These are phyloP conservation scores for Salix caprea DNA, from an alignment of 345 rosid species.

Conservation along the genomic window DNA sequence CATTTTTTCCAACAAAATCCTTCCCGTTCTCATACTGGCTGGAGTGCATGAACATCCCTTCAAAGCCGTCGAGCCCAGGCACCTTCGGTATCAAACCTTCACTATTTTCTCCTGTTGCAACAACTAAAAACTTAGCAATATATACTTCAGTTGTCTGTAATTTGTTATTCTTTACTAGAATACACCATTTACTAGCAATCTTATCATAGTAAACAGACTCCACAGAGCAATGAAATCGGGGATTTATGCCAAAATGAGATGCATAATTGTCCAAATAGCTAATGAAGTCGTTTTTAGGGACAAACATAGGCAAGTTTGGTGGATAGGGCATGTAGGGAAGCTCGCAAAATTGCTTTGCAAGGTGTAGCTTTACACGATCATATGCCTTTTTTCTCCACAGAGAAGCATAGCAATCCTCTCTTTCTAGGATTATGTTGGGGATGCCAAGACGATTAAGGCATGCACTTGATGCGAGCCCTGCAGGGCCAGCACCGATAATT, in stretches of 20 bases:
- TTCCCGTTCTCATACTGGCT: constrained; percentile 9
- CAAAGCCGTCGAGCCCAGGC: constrained; percentile 11
- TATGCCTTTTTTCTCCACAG: constrained; percentile 19
- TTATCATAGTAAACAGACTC: constrained; percentile 4
- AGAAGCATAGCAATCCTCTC: constrained; percentile 20
- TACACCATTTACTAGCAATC: not conserved
- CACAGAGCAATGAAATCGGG: constrained; percentile 8
- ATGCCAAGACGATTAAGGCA: constrained; percentile 10
- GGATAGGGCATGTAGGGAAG: constrained; percentile 22
- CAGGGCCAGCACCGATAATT: constrained; percentile 24
- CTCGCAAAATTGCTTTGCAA: constrained; percentile 21
- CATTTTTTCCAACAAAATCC: constrained; percentile 2
- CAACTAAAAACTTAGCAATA: constrained; percentile 10
- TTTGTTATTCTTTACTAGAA: not conserved
- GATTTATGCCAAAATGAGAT: constrained; percentile 3
- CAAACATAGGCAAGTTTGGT: not conserved
- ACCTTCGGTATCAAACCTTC: constrained; percentile 10
- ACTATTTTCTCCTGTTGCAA: constrained; percentile 23
- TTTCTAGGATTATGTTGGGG: constrained; percentile 15
- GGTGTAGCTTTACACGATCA: constrained; percentile 20
- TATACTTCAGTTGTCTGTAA: not conserved
- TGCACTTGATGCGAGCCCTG: constrained; percentile 21
- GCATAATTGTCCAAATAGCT: constrained; percentile 18
- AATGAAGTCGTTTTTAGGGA: constrained; percentile 9
- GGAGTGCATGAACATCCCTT: constrained; percentile 11